Percentiles rank a stretch among this genome's conserved stretches.
These are phyloP conservation scores for Fragaria ananassa DNA, from an alignment of 306 rosid species.

Conservation along the genomic window DNA sequence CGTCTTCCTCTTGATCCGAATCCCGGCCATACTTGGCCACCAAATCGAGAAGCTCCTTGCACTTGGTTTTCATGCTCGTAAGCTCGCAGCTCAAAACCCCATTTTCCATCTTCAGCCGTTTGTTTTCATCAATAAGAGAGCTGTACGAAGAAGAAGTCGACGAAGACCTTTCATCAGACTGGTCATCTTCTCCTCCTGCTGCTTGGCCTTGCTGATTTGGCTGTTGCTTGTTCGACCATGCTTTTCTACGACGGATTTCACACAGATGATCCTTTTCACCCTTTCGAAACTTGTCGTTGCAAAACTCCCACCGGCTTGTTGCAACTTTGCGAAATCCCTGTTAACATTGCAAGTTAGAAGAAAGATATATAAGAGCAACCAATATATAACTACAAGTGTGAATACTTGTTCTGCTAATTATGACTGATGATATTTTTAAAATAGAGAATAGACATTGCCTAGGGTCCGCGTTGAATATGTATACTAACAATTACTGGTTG, in stretches of 20 bases:
- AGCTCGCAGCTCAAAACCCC: constrained; percentile 62
- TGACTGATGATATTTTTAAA: not conserved
- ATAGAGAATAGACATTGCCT: not conserved
- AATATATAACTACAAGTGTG: not conserved
- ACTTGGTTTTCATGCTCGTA: constrained; percentile 55
- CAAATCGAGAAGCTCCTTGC: constrained; percentile 65
- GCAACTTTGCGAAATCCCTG: constrained; percentile 84
- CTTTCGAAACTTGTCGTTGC: constrained; percentile 69
- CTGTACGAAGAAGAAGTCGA: constrained; percentile 65
- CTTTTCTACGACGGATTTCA: constrained; percentile 76
- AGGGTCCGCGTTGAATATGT: not conserved
- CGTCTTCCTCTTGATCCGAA: constrained; percentile 18
- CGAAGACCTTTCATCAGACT: constrained; percentile 70
- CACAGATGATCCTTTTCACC: constrained; percentile 59
- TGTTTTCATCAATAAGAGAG: constrained; percentile 67
- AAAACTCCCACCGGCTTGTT: constrained; percentile 85
- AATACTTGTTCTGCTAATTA: too few relatives aligned
- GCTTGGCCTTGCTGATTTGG: constrained; percentile 9
- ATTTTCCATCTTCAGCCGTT: constrained; percentile 71
- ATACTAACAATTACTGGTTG: not conserved
- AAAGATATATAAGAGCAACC: too few relatives aligned
- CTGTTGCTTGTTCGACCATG: constrained; percentile 54
- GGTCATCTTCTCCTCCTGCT: not conserved
- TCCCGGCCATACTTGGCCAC: constrained; percentile 39
- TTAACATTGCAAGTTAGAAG: too few relatives aligned